Base-by-base conservation (phyloP, 306 rosid species). In the Quercus aquifolioides region DNA sequence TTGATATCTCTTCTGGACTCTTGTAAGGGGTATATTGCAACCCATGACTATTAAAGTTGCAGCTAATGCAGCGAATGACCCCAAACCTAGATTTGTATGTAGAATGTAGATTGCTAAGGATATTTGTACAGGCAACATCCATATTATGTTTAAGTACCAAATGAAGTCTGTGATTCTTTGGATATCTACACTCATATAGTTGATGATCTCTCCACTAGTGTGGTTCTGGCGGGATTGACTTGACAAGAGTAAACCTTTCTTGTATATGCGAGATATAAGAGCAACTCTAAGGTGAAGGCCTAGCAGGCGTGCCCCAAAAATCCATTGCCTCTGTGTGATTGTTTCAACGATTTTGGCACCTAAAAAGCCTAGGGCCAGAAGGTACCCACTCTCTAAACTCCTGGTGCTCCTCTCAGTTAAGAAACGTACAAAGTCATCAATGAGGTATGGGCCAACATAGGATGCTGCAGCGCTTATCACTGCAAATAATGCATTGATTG, bases 121-220 rank as follows among this genome's bases (percentile, higher is more conserved):
- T 79, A 95, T 76, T 78, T 95, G 99, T 74, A 95, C 71, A 3
- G 99, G 99, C 82, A 95, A 80, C 99, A 95, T 95, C 98, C 98
- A 95, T 46, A 95, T 73, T 0, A 85, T 84, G 71, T 95, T 95
- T 18, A 95, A 79, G 80, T 78, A 92, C 97, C 97, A 95, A 20
- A 88, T 75, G 56, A 95, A 88, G 80, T 95, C 99, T 33, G 99
- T 90, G 80, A 95, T 86, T 89, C 99, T 89, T 80, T 92, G 96
- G 74, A 95, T 89, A 82, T 95, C 99, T 20, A 95, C 99, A 83
- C 98, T 95, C 98, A 95, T 91, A 65, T 85, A 92, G 83, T 95
- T 95, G 85, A 95, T 89, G 21, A 95, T 92, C 92, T 95, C 99
- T 30, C 99, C 99, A 30, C 98, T 89, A 0, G 90, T 81, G 59